Conservation (phyloP, 306 rosid species). For the Dicorynia guianensis region DNA sequence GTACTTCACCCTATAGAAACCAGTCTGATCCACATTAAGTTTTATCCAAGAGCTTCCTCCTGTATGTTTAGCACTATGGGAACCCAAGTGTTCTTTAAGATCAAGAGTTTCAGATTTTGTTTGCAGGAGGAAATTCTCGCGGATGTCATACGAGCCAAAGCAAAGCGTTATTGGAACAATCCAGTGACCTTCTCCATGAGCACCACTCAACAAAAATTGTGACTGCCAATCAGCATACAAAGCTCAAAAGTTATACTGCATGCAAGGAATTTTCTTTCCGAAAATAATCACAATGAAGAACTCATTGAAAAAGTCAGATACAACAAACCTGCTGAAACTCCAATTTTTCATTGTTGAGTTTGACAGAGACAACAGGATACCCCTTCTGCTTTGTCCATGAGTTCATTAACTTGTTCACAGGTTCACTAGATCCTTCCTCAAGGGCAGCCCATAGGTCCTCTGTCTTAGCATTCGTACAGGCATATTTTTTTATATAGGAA, state of each 20-base stretch:
- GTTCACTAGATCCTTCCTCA: slow-evolving; percentile 93
- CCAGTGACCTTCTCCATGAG: slow-evolving; percentile 86
- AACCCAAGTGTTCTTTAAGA: slow-evolving; percentile 55
- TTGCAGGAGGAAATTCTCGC: slow-evolving; percentile 74
- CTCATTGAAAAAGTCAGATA: slow-evolving; percentile 30
- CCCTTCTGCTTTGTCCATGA: slow-evolving; percentile 97
- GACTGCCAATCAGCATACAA: slow-evolving; percentile 59
- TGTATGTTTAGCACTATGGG: slow-evolving; percentile 37
- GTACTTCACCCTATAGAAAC: slow-evolving; percentile 95
- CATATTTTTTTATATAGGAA: slow-evolving; percentile 59
- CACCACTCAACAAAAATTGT: slow-evolving; percentile 84
- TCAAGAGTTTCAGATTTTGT: slow-evolving; percentile 64
- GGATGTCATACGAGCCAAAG: slow-evolving; percentile 70
- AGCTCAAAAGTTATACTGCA: slow-evolving; percentile 32
- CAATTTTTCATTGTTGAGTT: slow-evolving; percentile 65
- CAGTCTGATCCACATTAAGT: slow-evolving; percentile 92
- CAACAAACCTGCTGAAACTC: slow-evolving; percentile 83
- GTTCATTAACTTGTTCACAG: slow-evolving; percentile 85
- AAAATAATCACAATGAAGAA: slow-evolving; percentile 33
- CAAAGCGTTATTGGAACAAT: slow-evolving; percentile 82
- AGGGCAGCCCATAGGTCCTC: slow-evolving; percentile 97
- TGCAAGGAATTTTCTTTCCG: slow-evolving; percentile 18
- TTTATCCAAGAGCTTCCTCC: slow-evolving; percentile 67
- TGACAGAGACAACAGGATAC: slow-evolving; percentile 86
- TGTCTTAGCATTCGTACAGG: slow-evolving; percentile 84